Base-by-base conservation (phyloP, 1,139 yeast genomes). In the Hyphopichia wangnamkhiaoensis region DNA sequence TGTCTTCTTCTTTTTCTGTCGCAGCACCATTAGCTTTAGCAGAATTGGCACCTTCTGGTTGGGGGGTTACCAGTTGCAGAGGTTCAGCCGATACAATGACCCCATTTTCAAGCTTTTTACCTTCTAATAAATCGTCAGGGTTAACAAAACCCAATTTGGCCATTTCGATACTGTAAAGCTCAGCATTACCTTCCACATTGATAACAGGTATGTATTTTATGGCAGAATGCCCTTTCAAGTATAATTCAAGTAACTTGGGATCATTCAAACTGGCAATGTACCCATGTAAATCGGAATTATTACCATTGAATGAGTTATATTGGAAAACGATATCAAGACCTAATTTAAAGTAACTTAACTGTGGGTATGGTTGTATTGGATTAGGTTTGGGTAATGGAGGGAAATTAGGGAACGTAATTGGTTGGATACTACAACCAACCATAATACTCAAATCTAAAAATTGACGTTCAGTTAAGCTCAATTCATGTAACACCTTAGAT, bases 361-460 rank as follows among this genome's bases (percentile, higher is more conserved):
- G 76, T 15, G 74, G 73, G 40, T 61, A 68, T 14, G 75, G 75
- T 39, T 68, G 73, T 5, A 61, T 50, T 3, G 72, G 73, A 41
- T 66, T 68, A 24, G 75, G 71, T 43, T 70, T 69, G n/a, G 76
- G 75, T 33, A 65, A 53, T 2, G 72, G 74, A 63, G 88, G 72
- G 71, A 77, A 73, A 39, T 69, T 68, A 12, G 79, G 84, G 45
- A 87, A 74, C 1, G 82, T 76, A 24, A 60, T 63, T 10, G 91
- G 91, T 52, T 86, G 93, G 38, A 86, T 68, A 36, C 79, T 82
- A 56, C 89, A 86, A 3, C 97, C 96, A 6, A 84, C 84, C 56
- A 86, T 80, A 43, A 85, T 68, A 38, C 90, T 75, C 37, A 88
- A 76, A 52, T 91, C 96, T 39, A 80, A 68, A 43, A 91, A 80